Evolutionary conservation across 2,329 filamentous ascomycete genomes (phyloP).

Genomic region (Thelonectria blattea): DNA sequence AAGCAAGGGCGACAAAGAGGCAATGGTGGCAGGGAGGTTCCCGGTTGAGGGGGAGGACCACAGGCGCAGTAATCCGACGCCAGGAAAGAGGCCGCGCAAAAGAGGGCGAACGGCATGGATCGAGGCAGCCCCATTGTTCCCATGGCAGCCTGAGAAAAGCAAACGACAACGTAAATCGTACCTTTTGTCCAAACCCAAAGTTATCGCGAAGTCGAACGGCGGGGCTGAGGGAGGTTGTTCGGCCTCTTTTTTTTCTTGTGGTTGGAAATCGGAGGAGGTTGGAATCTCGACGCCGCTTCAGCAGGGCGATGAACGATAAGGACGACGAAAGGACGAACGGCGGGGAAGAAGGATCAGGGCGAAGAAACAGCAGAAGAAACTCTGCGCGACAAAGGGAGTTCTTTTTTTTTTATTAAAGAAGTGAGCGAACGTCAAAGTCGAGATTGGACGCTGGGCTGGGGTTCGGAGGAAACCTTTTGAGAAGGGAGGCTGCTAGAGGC

Average conservation of each 20-base stretch:
- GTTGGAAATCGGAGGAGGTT: slow-evolving; percentile 32
- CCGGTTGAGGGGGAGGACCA: background rate
- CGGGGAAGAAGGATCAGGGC: slow-evolving; percentile 1
- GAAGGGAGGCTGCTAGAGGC: slow-evolving; percentile 38
- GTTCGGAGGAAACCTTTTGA: slow-evolving; percentile 38
- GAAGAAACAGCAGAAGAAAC: slow-evolving; percentile 11
- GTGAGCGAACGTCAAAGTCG: slow-evolving; percentile 21
- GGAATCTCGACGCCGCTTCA: slow-evolving; percentile 25
- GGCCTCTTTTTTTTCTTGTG: slow-evolving; percentile 30
- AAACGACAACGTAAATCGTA: slow-evolving; percentile 23
- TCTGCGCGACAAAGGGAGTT: slow-evolving; percentile 25
- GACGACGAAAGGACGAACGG: slow-evolving; percentile 5
- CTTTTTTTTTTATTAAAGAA: slow-evolving; percentile 34
- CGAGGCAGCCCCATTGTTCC: background rate
- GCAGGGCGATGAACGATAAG: too few relatives aligned
- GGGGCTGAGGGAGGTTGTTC: slow-evolving; percentile 36
- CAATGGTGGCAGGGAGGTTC: slow-evolving; percentile 1
- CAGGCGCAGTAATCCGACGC: slow-evolving; percentile 1
- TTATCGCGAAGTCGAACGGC: slow-evolving; percentile 36
- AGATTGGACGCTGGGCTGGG: slow-evolving; percentile 31
- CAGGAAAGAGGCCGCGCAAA: slow-evolving; percentile 9
- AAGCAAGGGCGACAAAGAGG: slow-evolving; percentile 1
- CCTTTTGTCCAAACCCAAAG: slow-evolving; percentile 35
- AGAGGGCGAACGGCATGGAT: background rate
- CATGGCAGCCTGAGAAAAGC: background rate